phyloP scores from a whole-genome alignment of 2,329 filamentous ascomycete species.

The Pseudopithomyces chartarum region DNA sequence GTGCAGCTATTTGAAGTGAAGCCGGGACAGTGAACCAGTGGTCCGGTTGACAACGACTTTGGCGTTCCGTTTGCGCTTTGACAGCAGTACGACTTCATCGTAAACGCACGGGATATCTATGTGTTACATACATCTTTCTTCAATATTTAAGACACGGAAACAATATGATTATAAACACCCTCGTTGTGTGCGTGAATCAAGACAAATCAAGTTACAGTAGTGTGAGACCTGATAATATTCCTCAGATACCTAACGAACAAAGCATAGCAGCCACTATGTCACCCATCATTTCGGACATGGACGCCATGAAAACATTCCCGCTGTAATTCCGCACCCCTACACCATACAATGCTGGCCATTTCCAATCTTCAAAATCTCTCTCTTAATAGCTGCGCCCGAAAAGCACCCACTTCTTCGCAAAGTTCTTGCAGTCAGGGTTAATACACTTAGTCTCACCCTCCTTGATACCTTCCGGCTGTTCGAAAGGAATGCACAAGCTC shows the following conservation, averaged over 20 bases:
- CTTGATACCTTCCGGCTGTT: slow-evolving; percentile 81
- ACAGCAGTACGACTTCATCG: background rate
- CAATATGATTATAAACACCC: no score
- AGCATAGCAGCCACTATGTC: background rate
- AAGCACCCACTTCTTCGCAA: slow-evolving; percentile 88
- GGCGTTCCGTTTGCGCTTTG: background rate
- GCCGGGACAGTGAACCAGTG: background rate
- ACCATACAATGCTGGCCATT: slow-evolving; percentile 16
- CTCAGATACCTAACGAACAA: background rate
- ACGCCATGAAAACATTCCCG: slow-evolving; percentile 6
- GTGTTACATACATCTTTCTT: no score
- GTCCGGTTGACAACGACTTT: background rate
- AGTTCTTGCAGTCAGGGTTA: slow-evolving; percentile 79
- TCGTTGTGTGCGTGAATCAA: no score
- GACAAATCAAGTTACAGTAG: background rate
- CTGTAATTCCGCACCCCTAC: slow-evolving; percentile 14
- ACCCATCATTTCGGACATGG: background rate
- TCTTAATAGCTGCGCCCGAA: slow-evolving; percentile 67
- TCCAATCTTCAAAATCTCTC: slow-evolving; percentile 9
- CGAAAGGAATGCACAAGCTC: slow-evolving; percentile 78
- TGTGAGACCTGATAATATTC: background rate
- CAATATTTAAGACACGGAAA: no score
- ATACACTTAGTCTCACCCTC: slow-evolving; percentile 87
- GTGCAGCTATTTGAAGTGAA: background rate
- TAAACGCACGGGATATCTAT: background rate